These are phyloP conservation scores for Tylopilus plumbeoviolaceoides DNA, from an alignment of 768 basidiomycete species.

Conservation along the genomic window DNA sequence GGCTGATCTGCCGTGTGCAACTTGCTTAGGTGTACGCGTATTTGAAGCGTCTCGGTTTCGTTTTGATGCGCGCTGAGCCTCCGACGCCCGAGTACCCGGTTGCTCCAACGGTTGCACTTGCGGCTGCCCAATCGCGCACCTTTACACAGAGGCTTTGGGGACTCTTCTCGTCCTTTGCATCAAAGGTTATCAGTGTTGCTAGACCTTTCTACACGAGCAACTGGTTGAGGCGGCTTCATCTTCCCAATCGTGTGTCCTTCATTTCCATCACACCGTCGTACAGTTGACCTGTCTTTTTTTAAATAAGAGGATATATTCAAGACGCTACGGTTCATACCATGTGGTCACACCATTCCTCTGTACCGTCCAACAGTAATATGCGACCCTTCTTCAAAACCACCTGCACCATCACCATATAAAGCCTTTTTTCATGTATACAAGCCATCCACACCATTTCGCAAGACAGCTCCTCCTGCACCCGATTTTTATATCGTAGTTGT, in stretches of 20 bases:
- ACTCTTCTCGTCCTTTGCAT: conserved; percentile 34
- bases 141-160: no score
- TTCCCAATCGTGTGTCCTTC: no score
- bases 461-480: conserved; percentile 69
- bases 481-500: conserved; percentile 87
- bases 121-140: no score
- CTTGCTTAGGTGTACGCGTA: conserved; percentile 81
- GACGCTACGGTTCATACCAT: conserved; percentile 69
- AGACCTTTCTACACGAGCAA: conserved; percentile 16
- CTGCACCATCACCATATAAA: conserved; percentile 42
- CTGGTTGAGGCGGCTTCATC: no score
- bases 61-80: no score
- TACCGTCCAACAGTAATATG: conserved; percentile 23
- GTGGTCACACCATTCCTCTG: conserved; percentile 51
- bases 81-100: no score
- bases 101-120: no score
- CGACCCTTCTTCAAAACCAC: neutral
- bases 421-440: conserved; percentile 92
- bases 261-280: no score
- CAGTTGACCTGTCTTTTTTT: no score
- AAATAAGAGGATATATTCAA: no score
- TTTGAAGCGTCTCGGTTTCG: conserved; percentile 85
- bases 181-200: conserved; percentile 2
- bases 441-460: conserved; percentile 80
- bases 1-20: no score